Evolutionary conservation across 306 rosid genomes (phyloP), one percentile per base, ranked within the genome.

Genomic region (Inga laurina): DNA sequence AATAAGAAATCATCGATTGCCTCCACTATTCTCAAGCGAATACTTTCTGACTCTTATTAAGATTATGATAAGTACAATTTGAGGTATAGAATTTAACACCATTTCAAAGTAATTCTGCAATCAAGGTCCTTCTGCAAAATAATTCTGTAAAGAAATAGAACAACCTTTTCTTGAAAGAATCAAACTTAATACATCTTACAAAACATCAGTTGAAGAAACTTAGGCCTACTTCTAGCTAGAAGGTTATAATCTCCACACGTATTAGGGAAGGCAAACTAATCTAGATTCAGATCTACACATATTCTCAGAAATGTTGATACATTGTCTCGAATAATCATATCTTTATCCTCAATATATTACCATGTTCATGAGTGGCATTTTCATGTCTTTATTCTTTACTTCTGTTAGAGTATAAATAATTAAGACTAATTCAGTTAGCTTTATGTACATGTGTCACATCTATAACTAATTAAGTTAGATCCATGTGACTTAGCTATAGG

Each of bases 231-330:
- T 62, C 12, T 24, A 11, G 59, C 68, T 10, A 3, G 34, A 62
- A 62, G 37, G 37, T 62, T 77, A 72, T 43, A 49, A 41, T 27
- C 72, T 77, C 18, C 46, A 59, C 72, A 56, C 67, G 10, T 74
- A 51, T 7, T 18, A 18, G 4, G 22, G 49, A 75, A 22, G 7
- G 32, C 27, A 8, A 16, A 62, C 72, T 77, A 2, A 15, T 44
- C 30, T 27, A 61, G 72, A 77, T 77, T 44, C 54, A 18, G 72
- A 77, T 77, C 57, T 15, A 43, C n/a, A 43, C 30, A 77, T 30
- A 16, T 14, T 59, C 15, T 78, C 45, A 78, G 19, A 51, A 51
- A 51, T 51, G 57, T 51, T 14, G 16, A 12, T 51, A 51, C 57
- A 51, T 15, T 14, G 57, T 15, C 21, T 51, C 21, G 57, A 51